Evolutionary conservation across 345 rosid genomes (phyloP).

Genomic region (Lumnitzera littorea): DNA sequence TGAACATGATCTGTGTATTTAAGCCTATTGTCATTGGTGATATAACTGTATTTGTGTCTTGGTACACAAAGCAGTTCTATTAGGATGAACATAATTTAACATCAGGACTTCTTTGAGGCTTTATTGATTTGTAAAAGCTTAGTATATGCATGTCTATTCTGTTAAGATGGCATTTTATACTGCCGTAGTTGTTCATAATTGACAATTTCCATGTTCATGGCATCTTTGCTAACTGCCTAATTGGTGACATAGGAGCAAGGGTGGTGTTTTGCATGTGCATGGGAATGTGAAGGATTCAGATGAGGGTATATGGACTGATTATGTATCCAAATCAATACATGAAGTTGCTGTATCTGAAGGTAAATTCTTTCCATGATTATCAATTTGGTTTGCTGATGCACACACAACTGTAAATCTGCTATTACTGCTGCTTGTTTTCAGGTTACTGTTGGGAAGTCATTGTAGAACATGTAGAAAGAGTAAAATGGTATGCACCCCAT

Average conservation of each 20-base stretch:
- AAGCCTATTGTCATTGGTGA: too few species aligned
- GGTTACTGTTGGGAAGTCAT: slow-evolving; percentile 72
- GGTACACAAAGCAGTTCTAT: too few species aligned
- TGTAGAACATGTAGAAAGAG: slow-evolving; percentile 68
- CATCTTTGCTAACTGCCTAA: background rate
- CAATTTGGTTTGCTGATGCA: background rate
- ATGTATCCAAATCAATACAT: slow-evolving; percentile 38
- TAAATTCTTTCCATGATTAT: slow-evolving; percentile 10
- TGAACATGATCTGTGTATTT: too few species aligned
- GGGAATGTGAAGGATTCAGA: slow-evolving; percentile 84
- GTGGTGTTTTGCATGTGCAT: slow-evolving; percentile 84
- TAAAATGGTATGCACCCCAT: slow-evolving; percentile 94
- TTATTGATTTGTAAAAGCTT: too few species aligned
- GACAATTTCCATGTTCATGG: too few species aligned
- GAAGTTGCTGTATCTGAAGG: slow-evolving; percentile 73
- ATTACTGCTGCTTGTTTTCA: slow-evolving; percentile 18
- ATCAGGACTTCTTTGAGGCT: too few species aligned
- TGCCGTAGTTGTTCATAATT: too few species aligned
- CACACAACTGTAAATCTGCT: background rate
- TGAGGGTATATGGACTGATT: slow-evolving; percentile 46
- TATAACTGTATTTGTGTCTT: too few species aligned
- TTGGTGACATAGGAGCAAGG: slow-evolving; percentile 47
- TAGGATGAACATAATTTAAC: too few species aligned
- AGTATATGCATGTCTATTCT: too few species aligned
- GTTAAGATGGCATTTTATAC: too few species aligned